Evolutionary conservation across 1,284 basidiomycete genomes (phyloP), one percentile per base, ranked within the genome.

Genomic region (Tetrapyrgos nigripes): DNA sequence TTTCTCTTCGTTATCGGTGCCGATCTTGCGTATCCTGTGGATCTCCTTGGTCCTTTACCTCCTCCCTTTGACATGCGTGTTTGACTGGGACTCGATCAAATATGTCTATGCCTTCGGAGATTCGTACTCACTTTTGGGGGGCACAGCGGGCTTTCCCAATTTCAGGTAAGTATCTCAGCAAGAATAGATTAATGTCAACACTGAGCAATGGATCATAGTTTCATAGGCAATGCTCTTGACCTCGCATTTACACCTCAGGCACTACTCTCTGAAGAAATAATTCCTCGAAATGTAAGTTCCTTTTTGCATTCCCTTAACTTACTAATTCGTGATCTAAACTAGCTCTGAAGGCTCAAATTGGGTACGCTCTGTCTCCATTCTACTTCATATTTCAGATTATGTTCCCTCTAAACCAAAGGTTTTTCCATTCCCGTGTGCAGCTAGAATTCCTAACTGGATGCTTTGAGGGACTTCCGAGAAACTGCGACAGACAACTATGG

Each of bases 281-380:
- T 84, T 33, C 74, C 77, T 1, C 76, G 68, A 66, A 82, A 82
- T 66, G 83, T 81, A 55, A n/a, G n/a, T 40, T 40, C 31, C 14
- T 33, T 33, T 14, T 33, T 8, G 14, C 5, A 47, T 31, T 26
- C 8, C 27, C 13, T 24, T 33, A 28, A 31, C 29, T 40, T 17
- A 9, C 17, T 46, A 23, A 51, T n/a, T n/a, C n/a, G n/a, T n/a
- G n/a, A n/a, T n/a, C n/a, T n/a, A 84, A 83, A 84, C 82, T 1
- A 84, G 82, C 62, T 83, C 82, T 1, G 79, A 82, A 58, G 83
- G 81, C 4, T 77, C 81, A 0, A 85, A 82, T 60, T 84, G 82
- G 82, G 82, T 82, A 59, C 50, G 63, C n/a, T n/a, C n/a, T 55
- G 9, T 17, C 23, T 4, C 13, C 13, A n/a, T 21, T 19, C 24